A percentile compares a stretch with the other conserved stretches of the same genome.
phyloP scores from a whole-genome alignment of 345 rosid genomes.

The Brassica rapa region DNA sequence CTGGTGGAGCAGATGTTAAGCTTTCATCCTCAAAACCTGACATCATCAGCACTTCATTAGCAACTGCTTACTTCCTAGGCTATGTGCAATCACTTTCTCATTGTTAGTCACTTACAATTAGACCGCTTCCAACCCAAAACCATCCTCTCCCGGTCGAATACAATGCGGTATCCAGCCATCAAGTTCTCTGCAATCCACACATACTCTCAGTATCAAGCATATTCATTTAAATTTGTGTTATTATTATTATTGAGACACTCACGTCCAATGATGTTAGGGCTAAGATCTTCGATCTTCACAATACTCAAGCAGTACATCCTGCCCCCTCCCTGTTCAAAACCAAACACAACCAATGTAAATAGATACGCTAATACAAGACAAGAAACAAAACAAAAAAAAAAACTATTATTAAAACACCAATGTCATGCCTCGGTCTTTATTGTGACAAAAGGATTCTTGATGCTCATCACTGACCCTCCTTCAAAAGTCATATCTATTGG shows the following conservation, averaged over 20 bases:
- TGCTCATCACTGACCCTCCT: constrained; percentile 49
- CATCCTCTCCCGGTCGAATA: constrained; percentile 68
- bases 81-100: neutral
- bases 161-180: constrained; percentile 60
- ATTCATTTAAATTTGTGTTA: neutral
- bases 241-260: constrained; percentile 42
- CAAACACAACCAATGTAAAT: constrained; percentile 23
- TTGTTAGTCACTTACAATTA: constrained; percentile 51
- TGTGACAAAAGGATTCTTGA: constrained; percentile 19
- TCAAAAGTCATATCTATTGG: constrained; percentile 54
- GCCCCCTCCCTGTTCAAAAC: constrained; percentile 44
- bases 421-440: constrained; percentile 17
- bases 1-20: constrained; percentile 9
- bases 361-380: neutral
- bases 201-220: neutral
- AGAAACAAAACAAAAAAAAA: no score
- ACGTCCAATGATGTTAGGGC: constrained; percentile 80
- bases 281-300: constrained; percentile 47
- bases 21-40: constrained; percentile 40
- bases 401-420: neutral
- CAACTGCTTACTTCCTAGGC: neutral
- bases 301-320: constrained; percentile 63
- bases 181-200: constrained; percentile 61
- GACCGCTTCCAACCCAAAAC: constrained; percentile 68
- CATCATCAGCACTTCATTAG: neutral